phyloP scores from a whole-genome alignment of 1,284 basidiomycete genomes.

The Cryptococcus wingfieldii region DNA sequence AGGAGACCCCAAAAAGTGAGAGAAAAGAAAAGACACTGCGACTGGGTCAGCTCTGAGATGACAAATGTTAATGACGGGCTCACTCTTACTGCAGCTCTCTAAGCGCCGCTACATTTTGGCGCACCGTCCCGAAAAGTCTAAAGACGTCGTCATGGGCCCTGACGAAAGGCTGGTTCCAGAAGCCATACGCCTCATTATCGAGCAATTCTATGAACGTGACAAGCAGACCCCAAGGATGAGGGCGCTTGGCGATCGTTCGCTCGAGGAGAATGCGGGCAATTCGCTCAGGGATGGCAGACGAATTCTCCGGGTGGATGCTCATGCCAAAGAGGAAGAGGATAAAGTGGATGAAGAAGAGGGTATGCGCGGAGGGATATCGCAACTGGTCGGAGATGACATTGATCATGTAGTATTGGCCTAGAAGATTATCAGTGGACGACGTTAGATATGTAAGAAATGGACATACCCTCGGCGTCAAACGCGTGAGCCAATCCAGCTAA shows the following conservation, averaged over 20 bases:
- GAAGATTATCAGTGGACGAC: conserved; percentile 2
- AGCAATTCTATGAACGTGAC: conserved; percentile 81
- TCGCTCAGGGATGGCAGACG: conserved; percentile 69
- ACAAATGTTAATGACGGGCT: neutral
- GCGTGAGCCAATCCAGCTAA: conserved; percentile 75
- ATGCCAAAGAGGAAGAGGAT: conserved; percentile 75
- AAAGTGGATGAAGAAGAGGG: conserved; percentile 88
- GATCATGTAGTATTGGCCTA: conserved; percentile 88
- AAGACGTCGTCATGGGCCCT: conserved; percentile 45
- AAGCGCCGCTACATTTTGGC: conserved; percentile 5
- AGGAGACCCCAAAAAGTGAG: neutral
- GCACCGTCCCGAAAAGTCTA: conserved; percentile 32
- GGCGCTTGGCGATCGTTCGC: conserved; percentile 85
- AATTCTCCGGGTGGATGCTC: conserved; percentile 31
- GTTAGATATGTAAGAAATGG: neutral
- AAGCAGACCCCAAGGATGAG: conserved; percentile 95
- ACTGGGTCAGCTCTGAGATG: neutral
- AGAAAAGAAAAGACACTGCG: neutral
- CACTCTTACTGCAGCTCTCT: conserved; percentile 13
- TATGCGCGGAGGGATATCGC: conserved; percentile 94
- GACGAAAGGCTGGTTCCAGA: conserved; percentile 49
- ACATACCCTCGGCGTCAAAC: conserved; percentile 82
- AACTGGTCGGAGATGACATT: conserved; percentile 88
- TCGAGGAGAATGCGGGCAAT: conserved; percentile 89
- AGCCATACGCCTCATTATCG: conserved; percentile 45